Evolutionary conservation across 164 flowering plant species (phyloP).

Genomic region (Dillenia suffruticosa): DNA sequence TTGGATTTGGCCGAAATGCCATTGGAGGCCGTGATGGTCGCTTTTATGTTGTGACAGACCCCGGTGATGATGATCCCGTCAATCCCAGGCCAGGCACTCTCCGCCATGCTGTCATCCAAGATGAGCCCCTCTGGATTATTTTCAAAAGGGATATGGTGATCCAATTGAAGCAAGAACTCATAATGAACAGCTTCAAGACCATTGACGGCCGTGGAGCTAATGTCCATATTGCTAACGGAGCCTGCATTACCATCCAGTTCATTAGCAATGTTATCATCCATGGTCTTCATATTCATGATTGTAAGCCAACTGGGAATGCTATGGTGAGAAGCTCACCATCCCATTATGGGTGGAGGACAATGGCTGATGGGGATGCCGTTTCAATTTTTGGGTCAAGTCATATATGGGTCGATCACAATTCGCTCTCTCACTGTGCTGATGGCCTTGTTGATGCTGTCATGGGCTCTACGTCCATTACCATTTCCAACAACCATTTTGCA

Average conservation of each 20-base stretch:
- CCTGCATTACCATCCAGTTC: slow-evolving; percentile 41
- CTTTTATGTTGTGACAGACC: slow-evolving; percentile 82
- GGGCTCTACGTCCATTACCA: slow-evolving; percentile 95
- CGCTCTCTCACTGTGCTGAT: slow-evolving; percentile 86
- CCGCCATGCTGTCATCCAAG: slow-evolving; percentile 94
- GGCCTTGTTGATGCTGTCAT: slow-evolving; percentile 95
- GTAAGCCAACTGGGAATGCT: slow-evolving; percentile 47
- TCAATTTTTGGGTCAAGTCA: slow-evolving; percentile 92
- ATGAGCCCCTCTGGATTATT: slow-evolving; percentile 61
- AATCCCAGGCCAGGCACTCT: slow-evolving; percentile 89
- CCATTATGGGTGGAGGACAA: slow-evolving; percentile 46
- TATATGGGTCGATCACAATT: slow-evolving; percentile 92
- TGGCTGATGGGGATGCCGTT: slow-evolving; percentile 64
- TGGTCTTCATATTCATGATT: slow-evolving; percentile 41
- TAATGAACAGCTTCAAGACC: slow-evolving; percentile 52
- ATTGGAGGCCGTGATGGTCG: slow-evolving; percentile 94
- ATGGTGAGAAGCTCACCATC: slow-evolving; percentile 40
- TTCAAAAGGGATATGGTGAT: slow-evolving; percentile 46
- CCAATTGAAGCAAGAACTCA: slow-evolving; percentile 37
- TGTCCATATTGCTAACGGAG: slow-evolving; percentile 44
- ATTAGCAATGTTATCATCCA: slow-evolving; percentile 41
- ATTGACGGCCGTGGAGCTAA: slow-evolving; percentile 40
- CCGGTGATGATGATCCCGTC: slow-evolving; percentile 72
- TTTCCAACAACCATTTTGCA: slow-evolving; percentile 83
- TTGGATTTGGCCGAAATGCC: slow-evolving; percentile 93